Base-by-base conservation (phyloP, 75 land plant species). In the Adiantum capillusveneris region DNA sequence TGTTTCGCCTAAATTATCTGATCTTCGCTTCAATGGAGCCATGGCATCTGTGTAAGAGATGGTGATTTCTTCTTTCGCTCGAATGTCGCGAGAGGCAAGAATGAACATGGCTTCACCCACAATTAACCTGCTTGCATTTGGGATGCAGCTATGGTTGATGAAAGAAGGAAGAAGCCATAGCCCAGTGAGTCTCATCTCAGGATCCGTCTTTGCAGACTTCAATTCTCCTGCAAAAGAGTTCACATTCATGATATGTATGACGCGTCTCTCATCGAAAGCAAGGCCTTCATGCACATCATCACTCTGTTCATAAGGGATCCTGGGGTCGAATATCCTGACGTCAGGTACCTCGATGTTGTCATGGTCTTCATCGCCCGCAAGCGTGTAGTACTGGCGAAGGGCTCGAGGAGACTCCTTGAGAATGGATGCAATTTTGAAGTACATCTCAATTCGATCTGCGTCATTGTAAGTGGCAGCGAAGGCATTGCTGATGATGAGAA, bases 111-210 rank as follows among this genome's bases (percentile, higher is more conserved):
- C 44, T 12, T 44, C 44, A 2, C 68, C 68, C 6, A 65, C 51
- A 9, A 58, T 17, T 17, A 29, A 22, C 2, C 25, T 14, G 39
- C 25, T 44, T 1, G 37, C 64, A 58, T 65, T 65, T 17, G 48
- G 50, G 30, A 41, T 24, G 25, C 68, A 65, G 5, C 45, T 59
- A 57, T 57, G 68, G 43, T 65, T 57, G 30, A 57, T 39, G 0
- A 65, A 65, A 18, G 68, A 29, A 2, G 50, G 22, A 2, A 57
- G 49, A n/a, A 18, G 41, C 68, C 62, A 65, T 22, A 65, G 63
- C 2, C 68, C 68, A 0, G 17, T 29, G 26, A 28, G 25, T 25
- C 17, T 31, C 58, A 6, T 37, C 7, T 43, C 24, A 17, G n/a
- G n/a, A 24, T 26, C 28, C 11, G 18, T 12, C 11, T 19, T 7